Base-by-base conservation (phyloP, 2,329 filamentous ascomycete genomes). In the Claviceps sp. region DNA sequence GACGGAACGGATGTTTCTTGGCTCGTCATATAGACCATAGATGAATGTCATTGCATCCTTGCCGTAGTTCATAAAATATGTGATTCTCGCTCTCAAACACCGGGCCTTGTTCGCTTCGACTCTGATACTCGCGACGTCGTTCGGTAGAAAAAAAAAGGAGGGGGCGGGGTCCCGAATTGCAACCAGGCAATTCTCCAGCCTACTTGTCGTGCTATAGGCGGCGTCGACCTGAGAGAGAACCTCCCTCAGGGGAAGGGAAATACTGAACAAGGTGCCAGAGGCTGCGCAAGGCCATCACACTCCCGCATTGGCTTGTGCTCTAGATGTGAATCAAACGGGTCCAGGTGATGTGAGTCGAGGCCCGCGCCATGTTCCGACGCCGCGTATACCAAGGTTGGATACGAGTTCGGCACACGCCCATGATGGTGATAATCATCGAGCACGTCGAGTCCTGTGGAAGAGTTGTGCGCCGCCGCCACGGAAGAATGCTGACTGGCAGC, bases 51-150 rank as follows among this genome's bases (percentile, higher is more conserved):
- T 90, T 62, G 88, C 86, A 66, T 88, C 89, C 63, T 90, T 85
- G 68, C 95, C 96, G 68, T 95, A 95, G 64, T 94, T 86, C 72
- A 96, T 85, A 63, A 95, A 84, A 68, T 86, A 94, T 58, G 86
- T 84, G 72, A 95, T 85, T 63, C 88, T 85, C 54, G 84, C 81
- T 55, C 87, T 82, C 14, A 40, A 60, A 87, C 71, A 66, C 85
- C 71, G 64, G 78, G 63, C 75, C 73, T 74, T 72, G 79, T 70
- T 63, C 75, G 77, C 57, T 72, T 63, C 48, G 69, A 60, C 42
- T 72, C 72, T 41, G 67, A 65, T 51, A 76, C 73, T 56, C 72
- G 68, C 69, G 71, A 61, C 69, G 8, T 11, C 30, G 30, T 34
- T 34, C 3, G 9, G 9, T 34, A 9, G 9, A 4, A 11, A 34